phyloP scores from a whole-genome alignment of 2,329 filamentous ascomycete genomes.

The Thelonectria rubi region DNA sequence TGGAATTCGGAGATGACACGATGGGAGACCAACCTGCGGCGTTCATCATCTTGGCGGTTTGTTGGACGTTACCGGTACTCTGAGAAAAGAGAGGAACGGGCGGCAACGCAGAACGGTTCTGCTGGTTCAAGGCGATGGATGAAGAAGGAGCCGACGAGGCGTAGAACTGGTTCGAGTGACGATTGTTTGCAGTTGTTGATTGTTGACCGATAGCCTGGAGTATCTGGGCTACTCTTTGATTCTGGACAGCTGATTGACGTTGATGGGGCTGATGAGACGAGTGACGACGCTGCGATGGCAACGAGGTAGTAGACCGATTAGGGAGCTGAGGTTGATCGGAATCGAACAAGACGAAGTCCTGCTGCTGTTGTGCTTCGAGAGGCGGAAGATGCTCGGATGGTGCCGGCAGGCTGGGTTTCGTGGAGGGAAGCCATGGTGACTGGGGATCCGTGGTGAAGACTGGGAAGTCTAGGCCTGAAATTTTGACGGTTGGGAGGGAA shows the following conservation, averaged over 20 bases:
- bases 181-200: constrained; percentile 64
- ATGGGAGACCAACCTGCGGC: constrained; percentile 48
- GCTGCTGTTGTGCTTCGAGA: constrained; percentile 62
- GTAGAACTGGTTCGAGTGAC: constrained; percentile 71
- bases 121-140: constrained; percentile 64
- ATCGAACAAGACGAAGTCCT: constrained; percentile 85
- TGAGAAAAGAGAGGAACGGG: constrained; percentile 78
- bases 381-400: constrained; percentile 65
- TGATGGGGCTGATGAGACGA: constrained; percentile 57
- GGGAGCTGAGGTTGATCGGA: constrained; percentile 64
- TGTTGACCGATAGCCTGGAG: constrained; percentile 67
- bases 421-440: constrained; percentile 83
- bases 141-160: constrained; percentile 72
- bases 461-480: constrained; percentile 71
- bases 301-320: constrained; percentile 52
- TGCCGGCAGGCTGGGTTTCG: constrained; percentile 70
- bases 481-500: constrained; percentile 66
- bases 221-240: constrained; percentile 67
- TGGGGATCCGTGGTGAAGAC: constrained; percentile 86
- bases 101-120: constrained; percentile 64
- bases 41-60: constrained; percentile 57
- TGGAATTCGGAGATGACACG: background rate
- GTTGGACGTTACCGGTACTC: constrained; percentile 62
- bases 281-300: constrained; percentile 55
- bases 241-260: constrained; percentile 58